Conservation (phyloP, 2,329 filamentous ascomycete species). For the Verticillium albo-atrum region DNA sequence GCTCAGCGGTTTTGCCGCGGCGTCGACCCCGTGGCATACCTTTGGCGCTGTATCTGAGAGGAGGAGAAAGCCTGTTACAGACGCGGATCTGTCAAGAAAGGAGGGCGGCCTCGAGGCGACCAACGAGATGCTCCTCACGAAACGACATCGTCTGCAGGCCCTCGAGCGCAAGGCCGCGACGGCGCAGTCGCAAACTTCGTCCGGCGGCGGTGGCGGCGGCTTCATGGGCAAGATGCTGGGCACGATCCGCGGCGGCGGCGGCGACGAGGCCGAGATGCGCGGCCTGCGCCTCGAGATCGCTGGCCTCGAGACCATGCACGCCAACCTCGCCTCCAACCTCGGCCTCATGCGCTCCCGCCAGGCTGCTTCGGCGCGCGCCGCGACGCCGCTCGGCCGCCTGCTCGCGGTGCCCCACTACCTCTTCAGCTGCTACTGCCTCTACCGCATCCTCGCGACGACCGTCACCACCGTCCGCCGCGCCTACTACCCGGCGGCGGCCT, state of each 20-base stretch:
- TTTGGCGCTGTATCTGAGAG: slow-evolving; percentile 58
- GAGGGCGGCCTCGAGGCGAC: slow-evolving; percentile 75
- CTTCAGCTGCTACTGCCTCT: slow-evolving; percentile 80
- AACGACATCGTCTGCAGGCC: slow-evolving; percentile 66
- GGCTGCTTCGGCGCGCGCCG: slow-evolving; percentile 60
- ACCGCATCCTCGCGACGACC: slow-evolving; percentile 71
- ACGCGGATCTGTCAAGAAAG: slow-evolving; percentile 71
- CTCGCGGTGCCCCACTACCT: slow-evolving; percentile 58
- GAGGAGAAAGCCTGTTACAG: slow-evolving; percentile 56
- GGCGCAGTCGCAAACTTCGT: slow-evolving; percentile 24
- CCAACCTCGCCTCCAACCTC: slow-evolving; percentile 62
- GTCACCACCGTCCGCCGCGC: slow-evolving; percentile 62
- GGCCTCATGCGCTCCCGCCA: slow-evolving; percentile 58
- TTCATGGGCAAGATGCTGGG: slow-evolving; percentile 73
- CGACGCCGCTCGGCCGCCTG: slow-evolving; percentile 62
- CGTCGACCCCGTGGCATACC: slow-evolving; percentile 81
- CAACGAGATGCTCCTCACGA: slow-evolving; percentile 72
- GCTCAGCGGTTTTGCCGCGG: slow-evolving; percentile 84
- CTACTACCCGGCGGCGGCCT: slow-evolving; percentile 38
- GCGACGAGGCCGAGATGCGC: slow-evolving; percentile 55
- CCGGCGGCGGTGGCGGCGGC: slow-evolving; percentile 23
- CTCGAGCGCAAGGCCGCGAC: slow-evolving; percentile 58
- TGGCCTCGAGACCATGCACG: slow-evolving; percentile 76
- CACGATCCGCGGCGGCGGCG: slow-evolving; percentile 58
- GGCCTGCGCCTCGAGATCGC: slow-evolving; percentile 69